phyloP scores from a whole-genome alignment of 345 rosid species.

The Aquilaria malaccensis region DNA sequence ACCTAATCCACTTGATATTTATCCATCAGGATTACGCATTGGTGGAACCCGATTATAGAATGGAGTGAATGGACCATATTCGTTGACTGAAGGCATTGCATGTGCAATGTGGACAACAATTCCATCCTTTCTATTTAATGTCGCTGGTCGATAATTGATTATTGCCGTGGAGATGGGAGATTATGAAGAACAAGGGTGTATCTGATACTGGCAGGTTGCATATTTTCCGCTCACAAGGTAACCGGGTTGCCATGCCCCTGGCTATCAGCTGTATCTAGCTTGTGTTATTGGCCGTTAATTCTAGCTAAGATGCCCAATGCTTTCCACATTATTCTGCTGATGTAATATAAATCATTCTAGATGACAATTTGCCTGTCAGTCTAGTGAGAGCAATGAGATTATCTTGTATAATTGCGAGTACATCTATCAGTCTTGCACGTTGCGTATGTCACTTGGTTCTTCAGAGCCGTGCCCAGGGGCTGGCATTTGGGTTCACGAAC shows the following conservation, averaged over 20 bases:
- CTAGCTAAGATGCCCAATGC: slow-evolving; percentile 7
- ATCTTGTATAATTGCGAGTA: slow-evolving; percentile 9
- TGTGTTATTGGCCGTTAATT: neutral
- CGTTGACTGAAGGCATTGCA: neutral
- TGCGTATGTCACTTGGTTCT: slow-evolving; percentile 1
- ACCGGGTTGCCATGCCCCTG: slow-evolving; percentile 5
- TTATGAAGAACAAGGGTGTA: neutral
- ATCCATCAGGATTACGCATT: neutral
- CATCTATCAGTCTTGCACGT: slow-evolving; percentile 3
- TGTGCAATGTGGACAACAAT: neutral
- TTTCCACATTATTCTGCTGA: slow-evolving; percentile 11
- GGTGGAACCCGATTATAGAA: neutral
- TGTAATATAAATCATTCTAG: slow-evolving; percentile 20
- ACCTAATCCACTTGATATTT: neutral
- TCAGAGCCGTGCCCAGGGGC: neutral
- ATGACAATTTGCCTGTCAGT: slow-evolving; percentile 11
- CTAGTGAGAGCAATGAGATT: slow-evolving; percentile 11
- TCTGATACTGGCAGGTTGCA: slow-evolving; percentile 1
- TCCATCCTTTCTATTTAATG: neutral
- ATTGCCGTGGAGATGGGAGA: slow-evolving; percentile 9
- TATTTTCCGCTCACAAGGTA: slow-evolving; percentile 11
- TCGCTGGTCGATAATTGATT: slow-evolving; percentile 2
- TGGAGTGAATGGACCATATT: neutral
- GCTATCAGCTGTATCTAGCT: slow-evolving; percentile 1
- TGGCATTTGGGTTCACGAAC: too few species aligned